phyloP scores from a whole-genome alignment of 768 basidiomycete genomes.

The Amanita thiersii region DNA sequence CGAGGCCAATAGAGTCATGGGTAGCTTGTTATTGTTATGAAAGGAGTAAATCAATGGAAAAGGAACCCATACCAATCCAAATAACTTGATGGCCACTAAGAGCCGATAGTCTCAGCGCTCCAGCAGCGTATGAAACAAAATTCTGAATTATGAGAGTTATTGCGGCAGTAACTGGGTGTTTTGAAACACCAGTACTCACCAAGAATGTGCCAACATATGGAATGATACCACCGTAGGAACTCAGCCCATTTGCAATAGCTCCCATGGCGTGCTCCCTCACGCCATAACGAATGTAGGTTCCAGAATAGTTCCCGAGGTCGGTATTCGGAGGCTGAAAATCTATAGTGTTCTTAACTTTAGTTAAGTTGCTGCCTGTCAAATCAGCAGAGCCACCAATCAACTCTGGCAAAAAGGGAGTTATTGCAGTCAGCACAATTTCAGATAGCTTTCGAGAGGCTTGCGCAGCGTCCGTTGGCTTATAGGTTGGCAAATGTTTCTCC shows the following conservation, averaged over 20 bases:
- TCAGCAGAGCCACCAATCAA: conserved; percentile 87
- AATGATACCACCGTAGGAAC: conserved; percentile 86
- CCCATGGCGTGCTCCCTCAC: conserved; percentile 98
- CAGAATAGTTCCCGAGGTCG: conserved; percentile 74
- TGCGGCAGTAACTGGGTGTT: neutral
- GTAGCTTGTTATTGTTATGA: conserved; percentile 45
- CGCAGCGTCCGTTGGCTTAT: conserved; percentile 76
- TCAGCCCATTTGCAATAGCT: conserved; percentile 87
- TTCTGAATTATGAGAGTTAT: conserved; percentile 41
- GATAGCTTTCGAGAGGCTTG: conserved; percentile 91
- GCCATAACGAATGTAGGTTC: conserved; percentile 92
- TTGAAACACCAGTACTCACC: conserved; percentile 29
- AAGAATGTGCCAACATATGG: conserved; percentile 92
- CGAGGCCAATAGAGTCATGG: conserved; percentile 89
- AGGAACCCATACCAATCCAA: conserved; percentile 68
- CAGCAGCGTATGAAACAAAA: conserved; percentile 90
- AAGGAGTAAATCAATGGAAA: neutral
- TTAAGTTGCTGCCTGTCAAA: conserved; percentile 88
- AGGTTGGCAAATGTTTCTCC: conserved; percentile 81
- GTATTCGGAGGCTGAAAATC: conserved; percentile 93
- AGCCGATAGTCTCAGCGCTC: conserved; percentile 87
- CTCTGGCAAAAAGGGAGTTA: conserved; percentile 74
- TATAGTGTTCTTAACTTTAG: conserved; percentile 72
- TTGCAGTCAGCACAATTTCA: conserved; percentile 75
- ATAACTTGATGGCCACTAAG: conserved; percentile 86